Base-by-base conservation (phyloP, 176 grass and related monocot genomes). In the Lolium perenne region DNA sequence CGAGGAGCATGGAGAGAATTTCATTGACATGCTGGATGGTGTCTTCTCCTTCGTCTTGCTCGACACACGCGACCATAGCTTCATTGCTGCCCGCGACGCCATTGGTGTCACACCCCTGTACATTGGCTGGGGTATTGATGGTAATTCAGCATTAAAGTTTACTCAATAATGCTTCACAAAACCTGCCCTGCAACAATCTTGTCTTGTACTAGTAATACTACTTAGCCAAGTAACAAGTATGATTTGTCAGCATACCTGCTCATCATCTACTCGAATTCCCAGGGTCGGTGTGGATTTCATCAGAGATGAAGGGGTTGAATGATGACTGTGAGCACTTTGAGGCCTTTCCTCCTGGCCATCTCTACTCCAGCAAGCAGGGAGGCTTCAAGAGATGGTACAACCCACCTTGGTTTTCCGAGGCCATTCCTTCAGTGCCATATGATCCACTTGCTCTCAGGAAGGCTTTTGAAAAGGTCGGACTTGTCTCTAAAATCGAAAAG, bases 281-380 rank as follows among this genome's bases (percentile, higher is more conserved):
- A 91, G 92, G 95, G 2, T 95, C 95, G 18, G 78, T 98, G 6
- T 98, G 93, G 95, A 92, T 98, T 73, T 88, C 91, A 16, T 98
- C 95, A 4, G 95, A 98, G 90, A 92, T 98, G 93, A 95, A 98
- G 78, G 93, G 87, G 0, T 38, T 95, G 20, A 85, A 90, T 81
- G 91, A 98, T 78, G 95, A 93, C 66, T 95, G 93, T 65, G 95
- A 95, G 65, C 93, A 95, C 56, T 98, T 93, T 38, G 93, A 98
- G 77, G 80, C 92, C 55, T 95, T 95, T 85, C 95, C 89, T n/a
- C 95, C 95, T 8, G 91, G 93, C 0, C 85, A 95, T 76, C 80
- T 98, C 73, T 98, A 92, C 90, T 92, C 93, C 56, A 89, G 89
- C 89, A 95, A 47, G 3, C 64, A 41, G 13, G 84, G 81, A 8